These are phyloP conservation scores for Penicillium odoratum DNA, from an alignment of 495 filamentous ascomycete genomes.

Conservation along the genomic window DNA sequence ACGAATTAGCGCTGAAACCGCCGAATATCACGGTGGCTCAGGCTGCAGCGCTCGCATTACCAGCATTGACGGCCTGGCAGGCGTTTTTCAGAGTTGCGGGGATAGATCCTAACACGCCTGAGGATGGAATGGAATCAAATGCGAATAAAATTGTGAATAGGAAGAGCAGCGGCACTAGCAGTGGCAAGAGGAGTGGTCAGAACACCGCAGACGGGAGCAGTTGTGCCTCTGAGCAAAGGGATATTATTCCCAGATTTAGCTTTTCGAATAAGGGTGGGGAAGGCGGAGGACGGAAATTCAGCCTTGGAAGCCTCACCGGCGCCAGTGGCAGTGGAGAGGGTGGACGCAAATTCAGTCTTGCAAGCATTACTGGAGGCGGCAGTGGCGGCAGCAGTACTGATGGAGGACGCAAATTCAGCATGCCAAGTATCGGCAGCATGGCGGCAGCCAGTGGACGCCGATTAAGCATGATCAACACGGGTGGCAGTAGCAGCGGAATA, in stretches of 20 bases:
- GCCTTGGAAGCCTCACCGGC: not conserved
- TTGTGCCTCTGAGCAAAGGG: not conserved
- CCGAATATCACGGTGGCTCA: constrained; percentile 46
- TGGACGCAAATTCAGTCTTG: constrained; percentile 2
- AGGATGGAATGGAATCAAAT: not conserved
- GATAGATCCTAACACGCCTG: constrained; percentile 27
- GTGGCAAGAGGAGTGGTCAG: not conserved
- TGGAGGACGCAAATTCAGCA: constrained; percentile 6
- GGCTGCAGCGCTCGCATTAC: constrained; percentile 53
- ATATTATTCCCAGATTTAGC: not conserved
- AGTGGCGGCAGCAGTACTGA: not conserved
- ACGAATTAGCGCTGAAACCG: constrained; percentile 53
- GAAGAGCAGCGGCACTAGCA: not conserved
- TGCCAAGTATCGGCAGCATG: not conserved
- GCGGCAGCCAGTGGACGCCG: not conserved
- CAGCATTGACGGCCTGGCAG: constrained; percentile 57
- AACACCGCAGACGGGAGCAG: not conserved
- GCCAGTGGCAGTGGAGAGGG: constrained; percentile 3
- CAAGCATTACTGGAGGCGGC: constrained; percentile 5
- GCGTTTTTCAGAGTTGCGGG: constrained; percentile 56
- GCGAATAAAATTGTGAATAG: constrained; percentile 6
- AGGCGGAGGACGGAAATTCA: constrained; percentile 1
- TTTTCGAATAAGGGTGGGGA: not conserved
- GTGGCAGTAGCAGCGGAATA: not conserved
- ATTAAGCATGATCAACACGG: constrained; percentile 5